Percentiles rank a stretch among this genome's conserved stretches.
Evolutionary conservation across 495 filamentous ascomycete species (phyloP).

Genomic region (Parathielavia appendiculata): DNA sequence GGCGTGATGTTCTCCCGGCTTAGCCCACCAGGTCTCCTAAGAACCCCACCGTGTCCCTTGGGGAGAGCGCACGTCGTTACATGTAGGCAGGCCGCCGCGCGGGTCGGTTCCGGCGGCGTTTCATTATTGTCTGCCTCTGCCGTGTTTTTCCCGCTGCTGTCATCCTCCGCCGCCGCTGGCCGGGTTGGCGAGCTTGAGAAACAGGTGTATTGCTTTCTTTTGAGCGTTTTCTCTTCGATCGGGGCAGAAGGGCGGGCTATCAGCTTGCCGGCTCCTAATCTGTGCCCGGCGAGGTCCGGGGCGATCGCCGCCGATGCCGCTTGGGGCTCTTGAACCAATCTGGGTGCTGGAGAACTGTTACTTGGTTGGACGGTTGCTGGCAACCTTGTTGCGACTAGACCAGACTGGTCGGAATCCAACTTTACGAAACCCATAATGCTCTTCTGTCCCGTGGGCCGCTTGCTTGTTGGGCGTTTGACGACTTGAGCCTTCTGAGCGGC

Average conservation of each 20-base stretch:
- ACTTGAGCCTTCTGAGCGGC: slow-evolving; percentile 21
- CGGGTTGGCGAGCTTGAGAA: slow-evolving; percentile 47
- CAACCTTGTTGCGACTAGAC: not conserved
- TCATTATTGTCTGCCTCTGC: slow-evolving; percentile 26
- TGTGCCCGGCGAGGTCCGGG: slow-evolving; percentile 36
- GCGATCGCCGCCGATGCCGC: slow-evolving; percentile 26
- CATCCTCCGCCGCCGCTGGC: slow-evolving; percentile 15
- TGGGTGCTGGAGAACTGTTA: not conserved
- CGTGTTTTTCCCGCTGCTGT: not conserved
- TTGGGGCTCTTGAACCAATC: slow-evolving; percentile 10
- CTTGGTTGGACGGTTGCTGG: not conserved
- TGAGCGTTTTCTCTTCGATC: slow-evolving; percentile 7
- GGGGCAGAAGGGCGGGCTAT: slow-evolving; percentile 15
- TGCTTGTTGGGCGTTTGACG: slow-evolving; percentile 26
- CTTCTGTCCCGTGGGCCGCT: slow-evolving; percentile 37
- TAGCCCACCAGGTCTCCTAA: slow-evolving; percentile 33
- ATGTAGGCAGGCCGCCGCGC: slow-evolving; percentile 40
- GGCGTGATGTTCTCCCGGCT: slow-evolving; percentile 32
- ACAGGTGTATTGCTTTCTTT: slow-evolving; percentile 38
- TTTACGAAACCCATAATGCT: slow-evolving; percentile 37
- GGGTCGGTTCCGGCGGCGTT: slow-evolving; percentile 28
- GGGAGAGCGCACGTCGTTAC: slow-evolving; percentile 35
- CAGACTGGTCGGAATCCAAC: slow-evolving; percentile 15
- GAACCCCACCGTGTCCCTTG: slow-evolving; percentile 27
- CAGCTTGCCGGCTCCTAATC: slow-evolving; percentile 29